Base-by-base conservation (phyloP, 331 rosid genomes). In the Malus hybrid region DNA sequence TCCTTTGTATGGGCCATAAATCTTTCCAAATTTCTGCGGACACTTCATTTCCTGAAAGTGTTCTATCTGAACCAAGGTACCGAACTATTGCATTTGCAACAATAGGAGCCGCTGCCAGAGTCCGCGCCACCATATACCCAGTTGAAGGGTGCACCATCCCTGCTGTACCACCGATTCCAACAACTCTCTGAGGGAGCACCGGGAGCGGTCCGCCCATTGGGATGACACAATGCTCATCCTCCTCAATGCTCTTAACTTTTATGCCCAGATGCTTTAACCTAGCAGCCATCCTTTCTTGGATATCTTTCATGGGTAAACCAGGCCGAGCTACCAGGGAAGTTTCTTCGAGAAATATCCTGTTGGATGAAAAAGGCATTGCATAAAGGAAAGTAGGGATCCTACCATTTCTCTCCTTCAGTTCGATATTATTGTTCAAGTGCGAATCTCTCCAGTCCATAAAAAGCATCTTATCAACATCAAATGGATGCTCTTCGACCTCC, bases 101-200 rank as follows among this genome's bases (percentile, higher is more conserved):
- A 65, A 92, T 85, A 52, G 99, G 96, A 76, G 99, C 99, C 6
- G 96, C 96, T 22, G 97, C 97, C 54, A 95, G 84, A 71, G 99
- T 95, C 85, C 97, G 89, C 3, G 99, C 93, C 18, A 95, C 97
- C 99, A 94, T 94, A 70, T 94, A 94, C 59, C 99, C 99, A 0
- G 99, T 94, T 22, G 99, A 94, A 68, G 99, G 99, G 79, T 94
- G 99, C 73, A 94, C 99, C 99, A 95, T 95, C 74, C 99, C 97
- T 0, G 99, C 99, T 5, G 99, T 92, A 28, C 99, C 99, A 1
- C 99, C 99, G 15, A 95, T 89, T 76, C 99, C 97, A 72, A 92
- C 88, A 36, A 95, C 97, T 80, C 99, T 87, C 73, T 95, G 97
- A 19, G 99, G 97, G 18, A 95, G 97, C 85, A 95, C 89, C 0